Evolutionary conservation across 2,329 filamentous ascomycete genomes (phyloP).

Genomic region (Cercospora sp.): DNA sequence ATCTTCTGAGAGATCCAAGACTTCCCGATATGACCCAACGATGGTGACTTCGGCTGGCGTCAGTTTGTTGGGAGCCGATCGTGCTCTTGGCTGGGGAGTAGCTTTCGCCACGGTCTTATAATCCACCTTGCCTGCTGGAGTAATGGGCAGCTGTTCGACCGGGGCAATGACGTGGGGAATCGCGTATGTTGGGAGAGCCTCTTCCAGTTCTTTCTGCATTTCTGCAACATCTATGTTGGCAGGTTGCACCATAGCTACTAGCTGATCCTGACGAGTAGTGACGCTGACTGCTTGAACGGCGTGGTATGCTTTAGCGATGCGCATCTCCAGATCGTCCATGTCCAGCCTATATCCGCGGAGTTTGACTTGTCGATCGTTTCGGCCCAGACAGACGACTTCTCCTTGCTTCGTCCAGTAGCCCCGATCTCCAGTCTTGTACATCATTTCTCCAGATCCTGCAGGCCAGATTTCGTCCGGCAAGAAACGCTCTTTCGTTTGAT

Average conservation of each 20-base stretch:
- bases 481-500: neutral
- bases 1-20: neutral
- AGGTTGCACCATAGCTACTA: constrained; percentile 8
- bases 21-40: neutral
- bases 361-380: no score
- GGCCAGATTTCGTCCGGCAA: neutral
- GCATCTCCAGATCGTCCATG: no score
- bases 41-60: neutral
- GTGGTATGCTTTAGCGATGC: neutral
- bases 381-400: no score
- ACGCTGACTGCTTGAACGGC: neutral
- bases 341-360: no score
- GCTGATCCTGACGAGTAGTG: neutral
- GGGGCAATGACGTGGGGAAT: neutral
- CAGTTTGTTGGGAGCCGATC: neutral
- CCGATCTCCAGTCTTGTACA: no score
- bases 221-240: neutral
- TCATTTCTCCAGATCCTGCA: neutral
- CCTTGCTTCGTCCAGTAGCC: no score
- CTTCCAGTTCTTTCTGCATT: neutral
- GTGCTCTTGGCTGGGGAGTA: neutral
- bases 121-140: neutral
- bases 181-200: neutral
- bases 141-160: neutral
- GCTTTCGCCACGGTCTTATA: neutral